A percentile compares a stretch with the other conserved stretches of the same genome.
Evolutionary conservation across 495 filamentous ascomycete genomes (phyloP).

Genomic region (Beverwykella pulmonaria): DNA sequence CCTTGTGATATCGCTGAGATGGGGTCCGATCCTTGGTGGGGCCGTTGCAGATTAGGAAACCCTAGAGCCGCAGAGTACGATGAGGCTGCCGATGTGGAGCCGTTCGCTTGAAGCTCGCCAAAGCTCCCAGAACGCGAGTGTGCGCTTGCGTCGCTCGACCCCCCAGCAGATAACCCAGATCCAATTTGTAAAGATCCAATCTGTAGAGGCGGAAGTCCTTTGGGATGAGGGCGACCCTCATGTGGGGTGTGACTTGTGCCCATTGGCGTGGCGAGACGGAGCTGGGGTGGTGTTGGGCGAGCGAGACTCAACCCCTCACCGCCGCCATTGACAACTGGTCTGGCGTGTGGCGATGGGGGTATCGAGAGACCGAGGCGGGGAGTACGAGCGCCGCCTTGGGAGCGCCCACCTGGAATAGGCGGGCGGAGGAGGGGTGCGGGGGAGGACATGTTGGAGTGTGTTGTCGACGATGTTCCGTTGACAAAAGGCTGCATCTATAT

Average conservation of each 20-base stretch:
- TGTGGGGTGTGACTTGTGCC: slow-evolving; percentile 70
- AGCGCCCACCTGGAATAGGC: slow-evolving; percentile 74
- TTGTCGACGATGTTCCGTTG: slow-evolving; percentile 9
- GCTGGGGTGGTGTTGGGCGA: slow-evolving; percentile 60
- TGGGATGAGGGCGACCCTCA: slow-evolving; percentile 52
- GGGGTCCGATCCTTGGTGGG: slow-evolving; percentile 75
- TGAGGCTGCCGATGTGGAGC: slow-evolving; percentile 78
- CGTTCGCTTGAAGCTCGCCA: slow-evolving; percentile 71
- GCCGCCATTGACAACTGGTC: slow-evolving; percentile 59
- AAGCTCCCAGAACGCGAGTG: slow-evolving; percentile 75
- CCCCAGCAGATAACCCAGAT: slow-evolving; percentile 52
- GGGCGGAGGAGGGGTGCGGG: slow-evolving; percentile 80
- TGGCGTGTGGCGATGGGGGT: slow-evolving; percentile 76
- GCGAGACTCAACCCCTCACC: slow-evolving; percentile 26
- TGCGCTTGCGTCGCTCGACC: slow-evolving; percentile 71
- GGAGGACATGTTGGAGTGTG: slow-evolving; percentile 66
- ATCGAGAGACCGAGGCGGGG: slow-evolving; percentile 87
- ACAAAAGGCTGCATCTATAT: slow-evolving; percentile 25
- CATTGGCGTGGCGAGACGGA: slow-evolving; percentile 80
- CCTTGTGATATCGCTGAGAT: slow-evolving; percentile 76
- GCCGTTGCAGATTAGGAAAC: slow-evolving; percentile 64
- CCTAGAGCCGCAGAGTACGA: slow-evolving; percentile 70
- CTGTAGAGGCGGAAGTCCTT: slow-evolving; percentile 57
- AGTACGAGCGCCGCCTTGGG: slow-evolving; percentile 61
- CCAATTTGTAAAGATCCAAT: slow-evolving; percentile 53